phyloP scores from a whole-genome alignment of 306 rosid species.

The Acacia confusa region DNA sequence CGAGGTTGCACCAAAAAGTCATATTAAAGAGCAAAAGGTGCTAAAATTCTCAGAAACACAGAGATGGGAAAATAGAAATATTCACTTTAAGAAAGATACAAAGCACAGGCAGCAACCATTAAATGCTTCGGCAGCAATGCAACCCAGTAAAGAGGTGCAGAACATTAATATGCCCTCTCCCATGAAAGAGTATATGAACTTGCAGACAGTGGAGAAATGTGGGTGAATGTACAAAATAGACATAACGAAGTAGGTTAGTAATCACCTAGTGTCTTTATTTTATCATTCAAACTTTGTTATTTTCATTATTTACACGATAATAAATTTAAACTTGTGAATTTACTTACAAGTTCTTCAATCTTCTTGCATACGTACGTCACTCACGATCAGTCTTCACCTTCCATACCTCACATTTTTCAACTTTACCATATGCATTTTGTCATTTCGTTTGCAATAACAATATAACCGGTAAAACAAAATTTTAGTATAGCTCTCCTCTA shows the following conservation, averaged over 20 bases:
- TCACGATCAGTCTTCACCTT: slow-evolving; percentile 2
- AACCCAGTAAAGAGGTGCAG: slow-evolving; percentile 70
- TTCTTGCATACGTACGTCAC: background rate
- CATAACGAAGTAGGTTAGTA: background rate
- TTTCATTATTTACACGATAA: too few species aligned
- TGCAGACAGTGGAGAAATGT: slow-evolving; percentile 38
- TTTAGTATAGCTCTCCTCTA: background rate
- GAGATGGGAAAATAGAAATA: slow-evolving; percentile 9
- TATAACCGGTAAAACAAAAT: slow-evolving; percentile 7
- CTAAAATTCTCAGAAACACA: slow-evolving; percentile 20
- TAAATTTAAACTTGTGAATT: too few species aligned
- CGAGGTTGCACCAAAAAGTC: slow-evolving; percentile 4
- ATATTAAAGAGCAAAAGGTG: background rate
- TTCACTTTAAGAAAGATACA: slow-evolving; percentile 58
- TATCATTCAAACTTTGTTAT: background rate
- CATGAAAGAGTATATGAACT: slow-evolving; percentile 91
- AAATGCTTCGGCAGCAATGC: slow-evolving; percentile 85
- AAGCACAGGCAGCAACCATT: slow-evolving; percentile 93
- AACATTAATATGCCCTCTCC: slow-evolving; percentile 74
- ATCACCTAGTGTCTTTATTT: background rate
- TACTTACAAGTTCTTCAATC: background rate
- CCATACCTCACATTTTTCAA: background rate
- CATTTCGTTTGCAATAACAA: background rate
- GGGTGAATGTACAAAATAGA: background rate
- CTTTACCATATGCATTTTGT: background rate